Base-by-base conservation (phyloP, 78 protist genomes). In the Cavenderia fasciculata region DNA sequence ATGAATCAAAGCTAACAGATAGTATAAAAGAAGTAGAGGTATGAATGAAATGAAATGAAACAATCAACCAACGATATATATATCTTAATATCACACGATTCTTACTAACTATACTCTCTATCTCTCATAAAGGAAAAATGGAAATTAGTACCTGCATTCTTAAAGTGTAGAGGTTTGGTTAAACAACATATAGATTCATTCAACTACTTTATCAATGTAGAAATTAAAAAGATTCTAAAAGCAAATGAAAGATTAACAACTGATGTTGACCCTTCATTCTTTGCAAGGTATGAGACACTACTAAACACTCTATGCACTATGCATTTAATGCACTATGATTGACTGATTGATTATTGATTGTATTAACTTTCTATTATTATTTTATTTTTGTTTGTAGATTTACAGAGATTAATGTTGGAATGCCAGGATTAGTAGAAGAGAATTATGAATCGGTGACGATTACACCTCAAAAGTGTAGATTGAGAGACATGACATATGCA, bases 401-500 rank as follows among this genome's bases (percentile, higher is more conserved):
- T 59, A 71, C 61, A 94, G 96, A 95, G 68, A 94, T 98, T 33
- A 4, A 46, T 16, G 97, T 98, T 2, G 98, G 96, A 23, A 2
- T 2, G 70, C 99, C 99, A 25, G 73, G 23, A 23, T 59, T 52
- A 11, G 73, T 47, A 33, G 94, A 93, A 29, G 98, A 95, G 27
- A 79, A 82, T 54, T 78, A 43, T 41, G 70, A 36, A 40, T 40
- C 38, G 14, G 40, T 33, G 19, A n/a, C 18, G 40, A 34, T 93
- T 18, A 86, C 97, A 29, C 99, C 99, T 29, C 94, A 96, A 29
- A 86, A 97, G 47, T 98, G 99, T 95, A 94, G 99, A 21, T 95
- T 99, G 27, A 90, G 99, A 14, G 99, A 98, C 91, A 66, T 97
- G 94, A 98, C 99, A 0, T 99, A 99, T 85, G 47, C 98, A 1